Base-by-base conservation (phyloP, 169 alveolate genomes). In the Cardiosporidium cionae region DNA sequence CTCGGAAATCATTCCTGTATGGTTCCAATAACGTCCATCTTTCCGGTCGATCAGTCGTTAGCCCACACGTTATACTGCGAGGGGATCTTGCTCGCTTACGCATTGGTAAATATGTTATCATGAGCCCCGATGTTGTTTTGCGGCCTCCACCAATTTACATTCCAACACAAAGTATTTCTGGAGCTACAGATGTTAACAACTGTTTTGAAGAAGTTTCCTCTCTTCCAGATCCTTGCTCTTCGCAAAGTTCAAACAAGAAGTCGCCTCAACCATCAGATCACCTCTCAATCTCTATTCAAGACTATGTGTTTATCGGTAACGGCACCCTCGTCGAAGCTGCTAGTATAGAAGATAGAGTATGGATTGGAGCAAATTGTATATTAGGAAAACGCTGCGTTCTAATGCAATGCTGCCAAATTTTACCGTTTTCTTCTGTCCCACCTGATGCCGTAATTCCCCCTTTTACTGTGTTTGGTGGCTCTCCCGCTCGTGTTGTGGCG, bases 391-490 rank as follows among this genome's bases (percentile, higher is more conserved):
- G 93, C 53, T 68, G 85, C 58, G 79, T 84, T 28, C 74, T 91
- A 34, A 87, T 80, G 70, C 91, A 87, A 77, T 85, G 83, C 76
- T 84, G 87, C 44, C 76, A 65, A 36, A 82, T 91, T 23, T 67
- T 84, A 54, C 94, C 92, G 66, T 76, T 80, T 63, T 69, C 93
- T 37, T 79, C 78, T 70, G 80, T 91, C 33, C 86, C 94, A 3
- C 86, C 93, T 33, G 93, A 90, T 76, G 83, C 93, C 22, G 71
- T 85, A 29, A 86, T 91, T 33, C 90, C 94, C 22, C 88, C 93
- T 3, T 84, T 84, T 78, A 85, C 93, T 27, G 89, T 86, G 53
- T 88, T 82, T 84, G 93, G 94, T 16, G 96, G 96, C 34, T 70
- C 74, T 34, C 96, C 96, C 1, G 96, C 90, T 32, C 75, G 75